phyloP scores from a whole-genome alignment of 2,329 filamentous ascomycete genomes.

The Aureobasidium musti region DNA sequence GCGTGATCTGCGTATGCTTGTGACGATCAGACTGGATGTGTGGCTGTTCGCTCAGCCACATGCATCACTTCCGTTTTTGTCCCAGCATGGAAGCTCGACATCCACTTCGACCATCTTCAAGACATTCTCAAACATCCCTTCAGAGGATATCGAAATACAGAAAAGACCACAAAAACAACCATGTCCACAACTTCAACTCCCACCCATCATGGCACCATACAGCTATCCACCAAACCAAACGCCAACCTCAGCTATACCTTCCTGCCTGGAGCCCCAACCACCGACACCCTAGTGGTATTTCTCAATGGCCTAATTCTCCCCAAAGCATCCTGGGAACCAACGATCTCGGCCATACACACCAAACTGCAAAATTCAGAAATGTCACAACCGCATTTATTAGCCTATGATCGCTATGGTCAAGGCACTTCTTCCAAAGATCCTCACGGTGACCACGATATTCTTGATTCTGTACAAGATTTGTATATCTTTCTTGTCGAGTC shows the following conservation, averaged over 20 bases:
- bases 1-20: no score
- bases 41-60: no score
- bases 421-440: slow-evolving; percentile 54
- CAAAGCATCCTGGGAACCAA: slow-evolving; percentile 44
- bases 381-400: slow-evolving; percentile 46
- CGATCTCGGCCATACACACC: slow-evolving; percentile 34
- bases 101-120: no score
- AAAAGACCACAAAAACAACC: not conserved
- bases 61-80: no score
- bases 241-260: slow-evolving; percentile 3
- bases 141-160: no score
- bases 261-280: not conserved
- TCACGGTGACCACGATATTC: slow-evolving; percentile 1
- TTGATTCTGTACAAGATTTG: not conserved
- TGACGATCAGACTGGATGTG: no score
- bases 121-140: no score
- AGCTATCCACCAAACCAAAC: not conserved
- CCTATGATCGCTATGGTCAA: slow-evolving; percentile 62
- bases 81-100: no score
- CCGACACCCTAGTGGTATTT: slow-evolving; percentile 46
- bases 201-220: not conserved
- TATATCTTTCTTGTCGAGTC: slow-evolving; percentile 1
- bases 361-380: slow-evolving; percentile 40
- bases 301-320: slow-evolving; percentile 50
- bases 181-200: not conserved